These are phyloP conservation scores for Adansonia gregorii DNA, from an alignment of 441 rosid genomes.

Conservation along the genomic window DNA sequence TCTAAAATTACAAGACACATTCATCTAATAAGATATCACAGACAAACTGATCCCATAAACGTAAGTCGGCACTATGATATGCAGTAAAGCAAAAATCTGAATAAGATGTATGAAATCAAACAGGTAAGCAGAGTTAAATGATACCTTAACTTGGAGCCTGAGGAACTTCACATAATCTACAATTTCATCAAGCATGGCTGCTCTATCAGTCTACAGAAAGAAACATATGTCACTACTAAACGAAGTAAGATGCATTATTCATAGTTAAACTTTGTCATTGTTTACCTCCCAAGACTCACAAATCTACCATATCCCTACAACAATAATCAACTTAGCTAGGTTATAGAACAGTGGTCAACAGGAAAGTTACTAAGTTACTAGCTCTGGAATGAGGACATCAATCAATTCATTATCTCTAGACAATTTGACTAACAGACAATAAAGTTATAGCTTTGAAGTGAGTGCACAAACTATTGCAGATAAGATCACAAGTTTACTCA, in stretches of 20 bases:
- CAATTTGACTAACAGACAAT: not conserved
- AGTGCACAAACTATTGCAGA: not conserved
- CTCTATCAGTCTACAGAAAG: constrained; percentile 81
- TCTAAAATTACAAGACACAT: not conserved
- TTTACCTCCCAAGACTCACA: not conserved
- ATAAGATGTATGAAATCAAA: not conserved
- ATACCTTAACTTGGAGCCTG: constrained; percentile 99
- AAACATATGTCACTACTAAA: constrained; percentile 18
- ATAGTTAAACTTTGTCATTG: not conserved
- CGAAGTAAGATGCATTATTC: not conserved
- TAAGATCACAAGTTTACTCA: not conserved
- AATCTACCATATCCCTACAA: constrained; percentile 13
- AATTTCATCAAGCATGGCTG: constrained; percentile 98
- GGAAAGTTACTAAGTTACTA: not conserved
- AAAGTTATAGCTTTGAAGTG: not conserved
- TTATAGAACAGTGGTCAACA: not conserved
- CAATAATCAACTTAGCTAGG: constrained; percentile 7
- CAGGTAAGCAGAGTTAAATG: not conserved
- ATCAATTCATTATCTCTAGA: not conserved
- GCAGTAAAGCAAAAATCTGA: not conserved
- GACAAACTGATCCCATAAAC: not conserved
- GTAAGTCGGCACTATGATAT: not conserved
- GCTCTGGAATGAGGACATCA: not conserved
- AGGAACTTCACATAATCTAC: constrained; percentile 98
- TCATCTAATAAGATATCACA: not conserved